These are phyloP conservation scores for Teunomyces barrocoloradensis DNA, from an alignment of 805 yeast species.

Conservation along the genomic window DNA sequence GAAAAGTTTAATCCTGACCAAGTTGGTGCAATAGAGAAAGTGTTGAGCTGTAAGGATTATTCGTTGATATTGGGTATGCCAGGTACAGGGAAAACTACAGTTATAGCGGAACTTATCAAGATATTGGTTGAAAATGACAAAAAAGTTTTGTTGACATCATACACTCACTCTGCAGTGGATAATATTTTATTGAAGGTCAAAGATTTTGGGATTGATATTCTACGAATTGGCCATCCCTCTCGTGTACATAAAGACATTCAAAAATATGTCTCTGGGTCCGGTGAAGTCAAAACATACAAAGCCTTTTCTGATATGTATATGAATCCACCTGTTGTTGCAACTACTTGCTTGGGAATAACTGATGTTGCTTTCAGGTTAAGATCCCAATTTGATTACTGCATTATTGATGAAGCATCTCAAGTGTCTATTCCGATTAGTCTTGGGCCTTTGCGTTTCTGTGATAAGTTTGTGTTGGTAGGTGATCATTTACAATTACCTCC, in stretches of 20 bases:
- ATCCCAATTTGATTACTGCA: slow-evolving; percentile 80
- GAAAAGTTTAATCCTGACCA: slow-evolving; percentile 68
- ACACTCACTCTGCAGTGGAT: slow-evolving; percentile 96
- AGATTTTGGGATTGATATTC: slow-evolving; percentile 37
- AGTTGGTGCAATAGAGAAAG: slow-evolving; percentile 60
- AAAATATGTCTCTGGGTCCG: slow-evolving; percentile 46
- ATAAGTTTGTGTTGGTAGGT: slow-evolving; percentile 88
- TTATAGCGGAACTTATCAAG: slow-evolving; percentile 72
- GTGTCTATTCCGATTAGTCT: slow-evolving; percentile 86
- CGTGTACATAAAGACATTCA: slow-evolving; percentile 63
- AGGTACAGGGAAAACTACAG: slow-evolving; percentile 94
- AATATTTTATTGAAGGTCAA: slow-evolving; percentile 77
- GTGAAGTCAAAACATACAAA: slow-evolving; percentile 34
- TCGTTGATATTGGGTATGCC: slow-evolving; percentile 93
- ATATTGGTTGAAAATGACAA: slow-evolving; percentile 58
- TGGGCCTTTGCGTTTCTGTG: slow-evolving; percentile 80
- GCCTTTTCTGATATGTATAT: slow-evolving; percentile 49
- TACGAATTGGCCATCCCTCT: slow-evolving; percentile 63
- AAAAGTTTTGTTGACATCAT: slow-evolving; percentile 74
- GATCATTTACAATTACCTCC: slow-evolving; percentile 96
- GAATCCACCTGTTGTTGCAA: slow-evolving; percentile 74
- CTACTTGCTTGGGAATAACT: slow-evolving; percentile 78
- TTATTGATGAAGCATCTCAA: slow-evolving; percentile 96
- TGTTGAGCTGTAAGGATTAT: slow-evolving; percentile 67
- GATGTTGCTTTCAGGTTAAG: slow-evolving; percentile 57